A percentile compares a stretch with the other conserved stretches of the same genome.
Evolutionary conservation across 164 flowering plant genomes (phyloP).

Genomic region (Platanus orientalis): DNA sequence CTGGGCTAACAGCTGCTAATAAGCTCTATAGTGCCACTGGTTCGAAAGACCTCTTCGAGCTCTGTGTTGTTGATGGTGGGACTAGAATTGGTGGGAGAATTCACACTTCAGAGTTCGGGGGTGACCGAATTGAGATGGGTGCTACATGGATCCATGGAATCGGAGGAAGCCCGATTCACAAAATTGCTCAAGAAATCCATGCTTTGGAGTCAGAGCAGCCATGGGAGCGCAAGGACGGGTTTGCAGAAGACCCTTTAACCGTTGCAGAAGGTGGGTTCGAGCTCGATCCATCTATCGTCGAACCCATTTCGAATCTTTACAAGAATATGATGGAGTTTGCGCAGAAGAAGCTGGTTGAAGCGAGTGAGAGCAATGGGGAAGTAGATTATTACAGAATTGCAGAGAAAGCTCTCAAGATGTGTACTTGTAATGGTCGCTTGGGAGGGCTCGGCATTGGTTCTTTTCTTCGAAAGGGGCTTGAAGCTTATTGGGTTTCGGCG

Average conservation of each 20-base stretch:
- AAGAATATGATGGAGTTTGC: conserved; percentile 58
- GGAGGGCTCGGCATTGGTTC: conserved; percentile 49
- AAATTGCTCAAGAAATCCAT: conserved; percentile 55
- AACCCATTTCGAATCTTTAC: conserved; percentile 51
- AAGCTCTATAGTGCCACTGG: conserved; percentile 51
- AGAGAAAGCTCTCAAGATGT: conserved; percentile 18
- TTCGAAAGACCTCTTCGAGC: conserved; percentile 46
- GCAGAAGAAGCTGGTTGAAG: conserved; percentile 40
- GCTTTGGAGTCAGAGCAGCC: conserved; percentile 61
- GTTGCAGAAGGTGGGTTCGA: conserved; percentile 25
- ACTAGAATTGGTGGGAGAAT: conserved; percentile 86
- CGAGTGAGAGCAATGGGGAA: conserved; percentile 6
- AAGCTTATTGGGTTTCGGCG: conserved; percentile 41
- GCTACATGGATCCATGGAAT: conserved; percentile 99
- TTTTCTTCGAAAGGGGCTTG: conserved; percentile 56
- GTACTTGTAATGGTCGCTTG: conserved; percentile 8
- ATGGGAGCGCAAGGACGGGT: conserved; percentile 91
- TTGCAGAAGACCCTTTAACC: conserved; percentile 37
- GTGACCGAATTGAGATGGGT: conserved; percentile 81
- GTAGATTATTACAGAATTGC: conserved; percentile 24
- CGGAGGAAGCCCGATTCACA: conserved; percentile 77
- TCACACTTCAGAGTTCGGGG: conserved; percentile 62
- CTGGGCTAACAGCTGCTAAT: conserved; percentile 88
- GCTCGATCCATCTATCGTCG: conserved; percentile 37
- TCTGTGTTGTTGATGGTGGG: conserved; percentile 78